These are phyloP conservation scores for Biscogniauxia marginata DNA, from an alignment of 2,329 filamentous ascomycete species.

Conservation along the genomic window DNA sequence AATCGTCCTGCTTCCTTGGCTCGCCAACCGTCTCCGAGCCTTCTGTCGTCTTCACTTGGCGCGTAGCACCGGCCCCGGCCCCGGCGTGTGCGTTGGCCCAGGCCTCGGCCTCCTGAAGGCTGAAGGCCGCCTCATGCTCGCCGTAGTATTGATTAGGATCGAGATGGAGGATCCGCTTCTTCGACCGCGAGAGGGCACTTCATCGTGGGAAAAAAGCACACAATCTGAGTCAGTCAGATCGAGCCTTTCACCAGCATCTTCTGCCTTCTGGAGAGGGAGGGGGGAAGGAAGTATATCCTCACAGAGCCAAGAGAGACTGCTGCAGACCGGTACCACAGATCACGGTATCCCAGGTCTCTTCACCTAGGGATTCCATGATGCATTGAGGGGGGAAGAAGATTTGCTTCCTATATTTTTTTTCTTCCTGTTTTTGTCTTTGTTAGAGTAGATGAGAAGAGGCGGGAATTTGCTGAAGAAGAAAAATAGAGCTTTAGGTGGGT, in stretches of 20 bases:
- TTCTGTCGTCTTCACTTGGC: background rate
- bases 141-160: constrained; percentile 89
- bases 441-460: constrained; percentile 21
- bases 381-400: constrained; percentile 25
- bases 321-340: constrained; percentile 76
- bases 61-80: constrained; percentile 17
- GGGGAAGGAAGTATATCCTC: constrained; percentile 35
- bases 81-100: constrained; percentile 57
- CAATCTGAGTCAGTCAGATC: constrained; percentile 71
- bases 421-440: constrained; percentile 36
- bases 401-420: constrained; percentile 25
- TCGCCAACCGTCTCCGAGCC: background rate
- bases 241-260: constrained; percentile 26
- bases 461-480: constrained; percentile 11
- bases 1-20: background rate
- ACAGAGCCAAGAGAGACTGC: constrained; percentile 80
- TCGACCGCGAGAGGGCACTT: constrained; percentile 89
- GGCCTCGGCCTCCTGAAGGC: constrained; percentile 73
- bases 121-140: constrained; percentile 80
- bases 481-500: constrained; percentile 11
- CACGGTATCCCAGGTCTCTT: constrained; percentile 75
- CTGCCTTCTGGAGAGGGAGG: constrained; percentile 1
- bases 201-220: constrained; percentile 29
- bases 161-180: constrained; percentile 87
- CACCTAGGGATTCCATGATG: constrained; percentile 70